phyloP scores from a whole-genome alignment of 2,329 filamentous ascomycete species.

The Scedosporium dehoogii region DNA sequence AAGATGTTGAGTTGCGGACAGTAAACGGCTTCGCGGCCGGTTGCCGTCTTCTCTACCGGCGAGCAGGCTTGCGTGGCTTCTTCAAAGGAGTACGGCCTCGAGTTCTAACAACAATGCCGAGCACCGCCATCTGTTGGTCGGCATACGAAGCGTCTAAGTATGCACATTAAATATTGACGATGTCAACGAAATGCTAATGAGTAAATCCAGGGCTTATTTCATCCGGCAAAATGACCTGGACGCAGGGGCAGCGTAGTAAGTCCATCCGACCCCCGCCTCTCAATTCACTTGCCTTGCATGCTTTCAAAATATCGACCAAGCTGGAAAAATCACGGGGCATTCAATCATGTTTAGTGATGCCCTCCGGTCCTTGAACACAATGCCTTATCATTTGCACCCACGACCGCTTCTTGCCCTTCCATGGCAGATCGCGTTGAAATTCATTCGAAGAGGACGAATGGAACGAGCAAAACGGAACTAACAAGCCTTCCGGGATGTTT shows the following conservation, averaged over 20 bases:
- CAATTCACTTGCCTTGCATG: not conserved
- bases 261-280: not conserved
- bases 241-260: not conserved
- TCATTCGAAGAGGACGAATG: no score
- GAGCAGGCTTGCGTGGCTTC: slow-evolving; percentile 80
- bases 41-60: slow-evolving; percentile 68
- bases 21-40: slow-evolving; percentile 75
- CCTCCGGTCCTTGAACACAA: no score
- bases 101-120: slow-evolving; percentile 94
- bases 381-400: no score
- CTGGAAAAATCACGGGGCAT: no score
- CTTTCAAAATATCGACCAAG: no score
- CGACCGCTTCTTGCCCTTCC: no score
- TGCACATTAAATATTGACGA: slow-evolving; percentile 17
- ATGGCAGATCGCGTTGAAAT: no score
- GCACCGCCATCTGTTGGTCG: slow-evolving; percentile 98
- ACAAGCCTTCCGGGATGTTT: no score
- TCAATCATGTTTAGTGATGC: no score
- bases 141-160: slow-evolving; percentile 62
- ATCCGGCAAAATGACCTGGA: slow-evolving; percentile 40
- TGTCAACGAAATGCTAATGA: not conserved
- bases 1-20: slow-evolving; percentile 71
- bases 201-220: slow-evolving; percentile 44
- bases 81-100: slow-evolving; percentile 87
- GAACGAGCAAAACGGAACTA: no score